Evolutionary conservation across 495 filamentous ascomycete genomes (phyloP), one percentile per base, ranked within the genome.

Genomic region (Xylaria scruposa): DNA sequence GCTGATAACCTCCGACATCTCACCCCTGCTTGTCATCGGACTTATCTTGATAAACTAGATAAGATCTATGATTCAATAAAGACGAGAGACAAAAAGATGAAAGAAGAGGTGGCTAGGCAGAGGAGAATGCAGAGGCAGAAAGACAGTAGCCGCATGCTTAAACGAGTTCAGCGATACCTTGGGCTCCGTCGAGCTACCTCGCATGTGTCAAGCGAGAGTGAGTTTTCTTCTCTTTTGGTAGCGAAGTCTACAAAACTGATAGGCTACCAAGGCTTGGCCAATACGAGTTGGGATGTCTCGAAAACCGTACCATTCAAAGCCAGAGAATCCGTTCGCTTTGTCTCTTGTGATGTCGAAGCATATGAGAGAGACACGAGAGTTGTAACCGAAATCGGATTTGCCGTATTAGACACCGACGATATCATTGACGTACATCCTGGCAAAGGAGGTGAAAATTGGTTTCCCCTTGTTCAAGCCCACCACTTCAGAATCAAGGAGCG

Each of bases 361-460:
- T 95, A 90, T 72, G 95, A 98, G 80, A 77, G 78, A 33, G 81
- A 89, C 66, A 83, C 86, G 4, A 80, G 82, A 58, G 75, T 85
- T 2, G 83, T 98, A 71, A 97, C 94, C 4, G 96, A 99, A 78
- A 85, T 99, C 66, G 96, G 96, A 44, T 85, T 99, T 60, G 90
- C 93, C 10, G 89, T 87, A 12, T 88, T 99, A 26, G 96, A 99
- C 80, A 94, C 91, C 4, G 72, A 80, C 12, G 87, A 92, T 29
- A 75, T 82, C 10, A 70, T 81, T 87, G 42, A 73, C 74, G 21
- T 89, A 31, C 74, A 88, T 3, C 92, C 93, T 26, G 91, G 92
- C 13, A 72, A 84, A 13, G 76, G 80, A 44, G 91, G 89, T 4
- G 71, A 80, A 56, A 83, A 89, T 70, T 94, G 95, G 95, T 83